phyloP scores from a whole-genome alignment of 805 yeast genomes.

The Yarrowia phangngaensis region DNA sequence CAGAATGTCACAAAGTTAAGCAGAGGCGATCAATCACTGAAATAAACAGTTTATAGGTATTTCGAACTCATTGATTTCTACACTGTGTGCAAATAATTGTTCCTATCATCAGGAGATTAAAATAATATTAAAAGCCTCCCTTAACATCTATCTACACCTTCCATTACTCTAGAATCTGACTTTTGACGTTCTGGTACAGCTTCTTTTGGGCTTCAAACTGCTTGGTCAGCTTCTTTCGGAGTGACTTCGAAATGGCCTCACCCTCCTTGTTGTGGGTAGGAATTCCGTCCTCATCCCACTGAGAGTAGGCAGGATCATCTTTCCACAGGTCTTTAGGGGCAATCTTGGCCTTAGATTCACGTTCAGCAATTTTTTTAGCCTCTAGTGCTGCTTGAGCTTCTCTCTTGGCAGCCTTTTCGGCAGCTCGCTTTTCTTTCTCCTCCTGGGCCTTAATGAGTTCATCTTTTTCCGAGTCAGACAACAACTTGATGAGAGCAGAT shows the following conservation, averaged over 20 bases:
- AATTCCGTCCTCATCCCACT: conserved; percentile 82
- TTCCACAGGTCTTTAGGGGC: conserved; percentile 73
- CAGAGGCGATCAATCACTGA: too few relatives aligned
- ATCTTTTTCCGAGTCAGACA: conserved; percentile 62
- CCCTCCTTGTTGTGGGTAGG: conserved; percentile 77
- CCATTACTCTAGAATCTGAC: conserved; percentile 18
- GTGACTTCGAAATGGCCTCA: conserved; percentile 72
- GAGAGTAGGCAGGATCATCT: conserved; percentile 52
- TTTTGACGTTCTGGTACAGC: conserved; percentile 61
- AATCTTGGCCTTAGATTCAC: conserved; percentile 67
- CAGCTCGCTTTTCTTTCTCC: conserved; percentile 52
- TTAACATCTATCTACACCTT: not conserved
- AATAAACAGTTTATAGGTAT: too few relatives aligned
- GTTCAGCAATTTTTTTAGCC: conserved; percentile 45
- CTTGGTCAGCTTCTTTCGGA: conserved; percentile 75
- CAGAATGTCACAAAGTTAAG: too few relatives aligned
- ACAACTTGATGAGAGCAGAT: conserved; percentile 78
- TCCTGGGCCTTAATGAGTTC: conserved; percentile 57
- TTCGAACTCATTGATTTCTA: too few relatives aligned
- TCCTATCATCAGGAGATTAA: too few relatives aligned
- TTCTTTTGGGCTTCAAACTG: conserved; percentile 77
- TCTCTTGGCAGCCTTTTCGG: conserved; percentile 57
- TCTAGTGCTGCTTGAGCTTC: conserved; percentile 38
- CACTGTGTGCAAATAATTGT: too few relatives aligned
- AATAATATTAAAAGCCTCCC: too few relatives aligned